Percentiles rank a stretch among this genome's conserved stretches.
These are phyloP conservation scores for Fomitiporia mediterranea DNA, from an alignment of 1,284 basidiomycete species.

Conservation along the genomic window DNA sequence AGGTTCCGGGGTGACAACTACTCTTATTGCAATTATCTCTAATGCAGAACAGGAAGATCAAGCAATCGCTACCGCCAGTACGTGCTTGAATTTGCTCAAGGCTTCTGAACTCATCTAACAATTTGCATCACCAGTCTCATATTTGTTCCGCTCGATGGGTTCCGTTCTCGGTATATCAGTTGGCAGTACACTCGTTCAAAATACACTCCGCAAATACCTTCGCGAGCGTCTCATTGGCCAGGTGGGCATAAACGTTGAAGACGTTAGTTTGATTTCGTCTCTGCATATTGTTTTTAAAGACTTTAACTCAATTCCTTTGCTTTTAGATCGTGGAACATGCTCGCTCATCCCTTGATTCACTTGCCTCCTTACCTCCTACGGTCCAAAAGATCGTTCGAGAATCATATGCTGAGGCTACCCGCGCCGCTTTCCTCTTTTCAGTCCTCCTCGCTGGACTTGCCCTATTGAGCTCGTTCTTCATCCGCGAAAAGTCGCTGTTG, in stretches of 20 bases:
- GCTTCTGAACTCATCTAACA: background rate
- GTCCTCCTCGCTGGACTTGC: constrained; percentile 36
- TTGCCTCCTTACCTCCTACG: constrained; percentile 43
- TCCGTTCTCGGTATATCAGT: constrained; percentile 51
- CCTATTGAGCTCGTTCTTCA: constrained; percentile 42
- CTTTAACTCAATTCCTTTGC: background rate
- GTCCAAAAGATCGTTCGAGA: constrained; percentile 40
- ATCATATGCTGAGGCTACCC: constrained; percentile 47
- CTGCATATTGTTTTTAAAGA: background rate
- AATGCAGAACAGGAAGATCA: constrained; percentile 57
- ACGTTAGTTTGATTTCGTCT: constrained; percentile 34
- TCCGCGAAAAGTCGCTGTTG: constrained; percentile 44
- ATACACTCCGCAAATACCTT: constrained; percentile 42
- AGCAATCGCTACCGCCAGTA: constrained; percentile 59
- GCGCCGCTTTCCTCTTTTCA: constrained; percentile 44
- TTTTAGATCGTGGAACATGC: constrained; percentile 48
- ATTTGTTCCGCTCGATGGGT: constrained; percentile 59
- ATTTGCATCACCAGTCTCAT: constrained; percentile 40
- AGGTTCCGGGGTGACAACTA: constrained; percentile 53
- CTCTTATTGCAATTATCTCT: constrained; percentile 54
- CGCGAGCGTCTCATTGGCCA: constrained; percentile 37
- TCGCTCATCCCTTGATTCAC: constrained; percentile 49
- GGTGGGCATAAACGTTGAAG: constrained; percentile 37
- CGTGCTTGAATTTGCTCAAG: constrained; percentile 17
- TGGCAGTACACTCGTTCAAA: constrained; percentile 50